These are phyloP conservation scores for Phytophthora agathidicida DNA, from an alignment of 352 stramenopile species.

Conservation along the genomic window DNA sequence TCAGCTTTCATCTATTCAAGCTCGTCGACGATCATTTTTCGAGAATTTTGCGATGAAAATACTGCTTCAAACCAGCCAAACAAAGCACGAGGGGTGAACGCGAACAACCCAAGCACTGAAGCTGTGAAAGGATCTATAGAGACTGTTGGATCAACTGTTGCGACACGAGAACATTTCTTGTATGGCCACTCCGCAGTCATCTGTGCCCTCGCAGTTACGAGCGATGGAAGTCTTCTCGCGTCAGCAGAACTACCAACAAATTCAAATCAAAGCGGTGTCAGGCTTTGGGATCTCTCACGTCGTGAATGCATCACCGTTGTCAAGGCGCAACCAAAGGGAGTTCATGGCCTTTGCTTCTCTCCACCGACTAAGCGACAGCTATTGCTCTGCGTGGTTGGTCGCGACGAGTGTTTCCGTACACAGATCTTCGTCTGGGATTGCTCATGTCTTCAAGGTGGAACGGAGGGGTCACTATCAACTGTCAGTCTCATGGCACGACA, in stretches of 20 bases:
- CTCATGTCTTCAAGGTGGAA: slow-evolving; percentile 22
- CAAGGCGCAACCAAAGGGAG: slow-evolving; percentile 48
- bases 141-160: background rate
- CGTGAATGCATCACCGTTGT: slow-evolving; percentile 56
- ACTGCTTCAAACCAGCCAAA: background rate
- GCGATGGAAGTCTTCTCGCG: slow-evolving; percentile 45
- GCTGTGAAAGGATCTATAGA: slow-evolving; percentile 26
- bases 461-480: background rate
- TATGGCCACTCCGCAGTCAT: slow-evolving; percentile 44
- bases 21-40: slow-evolving; percentile 67
- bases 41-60: slow-evolving; percentile 34
- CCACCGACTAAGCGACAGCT: slow-evolving; percentile 20
- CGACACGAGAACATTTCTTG: slow-evolving; percentile 43
- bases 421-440: slow-evolving; percentile 85
- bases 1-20: slow-evolving; percentile 65
- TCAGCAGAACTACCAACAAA: slow-evolving; percentile 50
- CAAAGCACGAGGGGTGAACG: background rate
- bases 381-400: slow-evolving; percentile 65
- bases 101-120: slow-evolving; percentile 8
- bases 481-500: slow-evolving; percentile 74
- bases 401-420: slow-evolving; percentile 66
- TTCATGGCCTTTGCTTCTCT: slow-evolving; percentile 63
- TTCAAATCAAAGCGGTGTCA: slow-evolving; percentile 35
- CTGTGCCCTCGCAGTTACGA: slow-evolving; percentile 49
- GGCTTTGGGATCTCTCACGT: slow-evolving; percentile 58